Base-by-base conservation (phyloP, 306 rosid genomes). In the Myrica gale region DNA sequence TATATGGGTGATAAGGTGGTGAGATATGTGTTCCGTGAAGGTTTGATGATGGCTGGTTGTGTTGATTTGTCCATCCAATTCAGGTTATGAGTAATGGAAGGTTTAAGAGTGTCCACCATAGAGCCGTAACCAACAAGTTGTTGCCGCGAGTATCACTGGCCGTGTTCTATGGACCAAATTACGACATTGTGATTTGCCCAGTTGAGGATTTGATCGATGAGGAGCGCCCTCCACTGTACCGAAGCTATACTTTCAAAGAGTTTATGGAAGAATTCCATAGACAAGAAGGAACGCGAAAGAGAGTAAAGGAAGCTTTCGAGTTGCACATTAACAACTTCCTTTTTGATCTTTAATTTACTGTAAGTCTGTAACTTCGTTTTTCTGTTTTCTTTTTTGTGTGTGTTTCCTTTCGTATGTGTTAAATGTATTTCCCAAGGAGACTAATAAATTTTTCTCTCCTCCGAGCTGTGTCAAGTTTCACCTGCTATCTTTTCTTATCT, bases 81-180 rank as follows among this genome's bases (percentile, higher is more conserved):
- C 45, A 85, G 92, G 89, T 82, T 32, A 37, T 84, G 13, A 84
- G 89, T 51, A 88, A 84, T 76, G 92, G 87, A 79, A 83, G 90
- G 74, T 88, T 74, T 37, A 84, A 71, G 47, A 90, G 90, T 6
- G 90, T 88, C 47, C 83, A 69, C 71, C 89, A 88, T 13, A 84
- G 87, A 80, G 90, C 69, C 1, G 90, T 86, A 17, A 84, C 88
- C 23, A 88, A 88, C 79, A 76, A 76, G 20, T 6, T 43, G 50
- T 58, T 17, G 15, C 47, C 71, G 17, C 75, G 90, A 8, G 47
- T 81, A 12, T 79, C 89, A 0, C 0, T 84, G 54, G 90, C 83
- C 20, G 79, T 86, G 89, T 90, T 88, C 75, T 76, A 83, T 74
- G 85, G 82, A 41, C 91, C 96, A 7, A 76, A 72, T 48, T 7